These are phyloP conservation scores for Clonostachys rhizophaga DNA, from an alignment of 2,329 filamentous ascomycete genomes.

Conservation along the genomic window DNA sequence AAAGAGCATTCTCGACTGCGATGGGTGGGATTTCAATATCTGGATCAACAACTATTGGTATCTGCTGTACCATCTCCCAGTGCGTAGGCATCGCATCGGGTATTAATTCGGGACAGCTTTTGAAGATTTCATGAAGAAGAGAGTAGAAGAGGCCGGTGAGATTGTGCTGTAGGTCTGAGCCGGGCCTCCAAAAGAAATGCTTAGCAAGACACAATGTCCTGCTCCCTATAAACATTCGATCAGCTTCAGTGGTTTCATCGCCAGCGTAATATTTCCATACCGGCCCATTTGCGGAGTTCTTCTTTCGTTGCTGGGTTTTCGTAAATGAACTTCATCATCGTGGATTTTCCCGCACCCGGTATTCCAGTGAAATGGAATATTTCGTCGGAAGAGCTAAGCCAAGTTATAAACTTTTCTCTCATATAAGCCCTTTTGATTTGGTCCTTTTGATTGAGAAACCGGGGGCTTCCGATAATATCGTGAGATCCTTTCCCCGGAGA, in stretches of 20 bases:
- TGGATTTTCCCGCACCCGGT: neutral
- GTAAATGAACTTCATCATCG: neutral
- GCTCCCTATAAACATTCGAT: neutral
- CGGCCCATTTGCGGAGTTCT: neutral
- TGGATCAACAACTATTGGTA: neutral
- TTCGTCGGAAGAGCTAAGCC: neutral
- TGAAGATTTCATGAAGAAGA: neutral
- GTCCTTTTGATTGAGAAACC: neutral
- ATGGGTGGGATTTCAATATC: neutral
- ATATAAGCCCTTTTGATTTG: neutral
- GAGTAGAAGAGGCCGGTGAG: neutral
- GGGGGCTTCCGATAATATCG: no score
- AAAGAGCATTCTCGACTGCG: neutral
- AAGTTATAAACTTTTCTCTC: neutral
- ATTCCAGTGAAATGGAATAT: neutral
- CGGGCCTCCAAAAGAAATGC: neutral
- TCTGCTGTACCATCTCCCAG: neutral
- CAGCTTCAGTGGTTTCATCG: neutral
- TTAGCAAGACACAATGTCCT: neutral
- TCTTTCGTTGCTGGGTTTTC: neutral
- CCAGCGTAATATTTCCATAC: neutral
- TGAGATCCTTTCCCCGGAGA: no score
- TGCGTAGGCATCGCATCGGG: neutral
- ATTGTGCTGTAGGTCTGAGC: neutral
- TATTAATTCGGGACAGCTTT: neutral